Evolutionary conservation across 2,329 filamentous ascomycete species (phyloP).

Genomic region (Fusarium brevicatenulatum): DNA sequence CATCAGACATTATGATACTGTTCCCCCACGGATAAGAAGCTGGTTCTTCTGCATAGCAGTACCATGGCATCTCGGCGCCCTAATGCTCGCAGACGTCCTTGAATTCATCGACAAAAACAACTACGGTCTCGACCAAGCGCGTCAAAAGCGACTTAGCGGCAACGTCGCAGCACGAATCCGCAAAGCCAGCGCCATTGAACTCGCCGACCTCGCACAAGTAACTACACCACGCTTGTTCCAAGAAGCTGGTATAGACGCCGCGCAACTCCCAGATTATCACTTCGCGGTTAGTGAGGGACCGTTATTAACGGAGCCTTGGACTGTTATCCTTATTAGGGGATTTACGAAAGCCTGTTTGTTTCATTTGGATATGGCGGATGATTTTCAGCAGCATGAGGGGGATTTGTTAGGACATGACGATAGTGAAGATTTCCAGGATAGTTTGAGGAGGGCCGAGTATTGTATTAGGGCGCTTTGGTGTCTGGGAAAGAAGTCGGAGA

Average conservation of each 20-base stretch:
- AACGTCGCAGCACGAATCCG: not conserved
- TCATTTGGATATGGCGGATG: not conserved
- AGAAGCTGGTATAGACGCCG: not conserved
- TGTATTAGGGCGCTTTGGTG: not conserved
- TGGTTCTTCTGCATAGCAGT: constrained; percentile 1
- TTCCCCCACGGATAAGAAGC: not conserved
- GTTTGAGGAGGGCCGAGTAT: not conserved
- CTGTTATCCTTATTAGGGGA: not conserved
- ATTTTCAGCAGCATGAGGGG: not conserved
- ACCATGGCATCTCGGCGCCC: not conserved
- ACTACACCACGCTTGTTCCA: fast-evolving
- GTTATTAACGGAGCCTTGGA: fast-evolving
- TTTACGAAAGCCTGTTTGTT: not conserved
- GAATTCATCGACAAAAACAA: not conserved
- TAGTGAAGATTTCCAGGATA: not conserved
- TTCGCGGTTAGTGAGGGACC: not conserved
- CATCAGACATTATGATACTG: fast-evolving
- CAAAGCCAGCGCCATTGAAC: not conserved
- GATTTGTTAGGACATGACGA: not conserved
- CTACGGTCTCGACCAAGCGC: not conserved
- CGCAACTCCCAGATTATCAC: not conserved
- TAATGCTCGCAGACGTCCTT: not conserved
- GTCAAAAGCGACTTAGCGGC: not conserved
- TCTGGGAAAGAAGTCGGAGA: not conserved
- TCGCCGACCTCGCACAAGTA: not conserved